Evolutionary conservation across 495 filamentous ascomycete species (phyloP), one percentile per base, ranked within the genome.

Genomic region (Aspergillus sparsus): DNA sequence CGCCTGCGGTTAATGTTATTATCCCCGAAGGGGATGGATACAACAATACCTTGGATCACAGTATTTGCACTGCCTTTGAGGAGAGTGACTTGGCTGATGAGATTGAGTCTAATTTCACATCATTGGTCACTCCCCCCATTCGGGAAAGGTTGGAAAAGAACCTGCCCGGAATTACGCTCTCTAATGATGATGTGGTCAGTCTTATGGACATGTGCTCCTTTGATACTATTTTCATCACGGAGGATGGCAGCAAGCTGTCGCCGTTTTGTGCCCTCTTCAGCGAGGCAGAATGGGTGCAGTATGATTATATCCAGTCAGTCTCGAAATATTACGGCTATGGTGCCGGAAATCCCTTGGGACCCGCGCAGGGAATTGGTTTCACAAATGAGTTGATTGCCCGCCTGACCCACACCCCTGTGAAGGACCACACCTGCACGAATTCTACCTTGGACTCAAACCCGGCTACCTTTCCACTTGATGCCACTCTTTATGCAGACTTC

Each of bases 131-230:
- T 0, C 82, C 85, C 0, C 66, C 83, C 4, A 88, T 95, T 54
- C 78, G 77, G 1, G 64, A 74, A 2, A 83, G 90, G 8, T 69
- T 95, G 35, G 88, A 89, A 63, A 49, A 65, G 10, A 74, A 83
- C 42, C 77, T 96, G 1, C 79, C 81, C 0, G 84, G 85, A 3
- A 81, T 82, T 0, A 82, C 83, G 18, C 71, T 96, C 27, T 77
- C 81, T 1, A 60, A 70, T 7, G 44, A 70, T n/a, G 82, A 92
- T 10, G 80, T 85, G 7, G 77, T 90, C 62, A 76, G 76, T 32
- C 69, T 96, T 13, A 93, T 96, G 89, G 92, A 95, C 66, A 74
- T 96, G 39, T 96, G 92, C 68, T 83, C 91, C 0, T 96, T 91
- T 68, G 80, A 87, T 58, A 92, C 89, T 0, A 83, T 95, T 7